Conservation (phyloP, 2,329 filamentous ascomycete species). For the Chalaropsis thielavioides region DNA sequence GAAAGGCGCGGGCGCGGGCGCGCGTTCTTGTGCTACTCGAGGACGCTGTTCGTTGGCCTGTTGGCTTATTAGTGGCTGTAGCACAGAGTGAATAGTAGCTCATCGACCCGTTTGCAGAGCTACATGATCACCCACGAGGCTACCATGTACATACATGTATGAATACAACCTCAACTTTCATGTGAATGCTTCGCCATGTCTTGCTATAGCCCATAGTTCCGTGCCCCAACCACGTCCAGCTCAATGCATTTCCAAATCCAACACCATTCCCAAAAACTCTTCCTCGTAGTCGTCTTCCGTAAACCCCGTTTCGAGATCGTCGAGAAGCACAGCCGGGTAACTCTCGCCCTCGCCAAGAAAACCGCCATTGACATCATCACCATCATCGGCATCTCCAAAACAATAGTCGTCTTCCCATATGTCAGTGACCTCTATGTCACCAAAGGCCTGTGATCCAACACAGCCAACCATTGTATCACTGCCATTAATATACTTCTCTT, state of each 20-base stretch:
- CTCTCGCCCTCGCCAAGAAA: neutral
- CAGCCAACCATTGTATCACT: neutral
- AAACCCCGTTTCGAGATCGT: neutral
- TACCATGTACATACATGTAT: neutral
- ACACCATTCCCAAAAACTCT: slow-evolving; percentile 3
- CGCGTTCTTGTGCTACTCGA: neutral
- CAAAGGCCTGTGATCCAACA: neutral
- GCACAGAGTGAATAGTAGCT: neutral
- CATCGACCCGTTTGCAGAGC: neutral
- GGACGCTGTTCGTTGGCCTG: neutral
- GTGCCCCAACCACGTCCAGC: neutral
- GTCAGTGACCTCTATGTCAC: neutral
- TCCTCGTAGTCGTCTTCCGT: neutral
- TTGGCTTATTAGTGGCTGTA: neutral
- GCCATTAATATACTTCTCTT: neutral
- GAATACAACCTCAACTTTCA: neutral
- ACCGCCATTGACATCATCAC: slow-evolving; percentile 3
- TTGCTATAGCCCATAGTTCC: neutral
- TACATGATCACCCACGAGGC: neutral
- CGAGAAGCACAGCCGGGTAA: neutral
- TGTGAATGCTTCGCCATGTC: neutral
- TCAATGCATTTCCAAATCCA: slow-evolving; percentile 6
- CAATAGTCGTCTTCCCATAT: neutral
- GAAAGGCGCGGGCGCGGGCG: neutral
- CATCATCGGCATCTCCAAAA: neutral